These are phyloP conservation scores for Stephania yunnanensis DNA, from an alignment of 164 flowering plant species.

Conservation along the genomic window DNA sequence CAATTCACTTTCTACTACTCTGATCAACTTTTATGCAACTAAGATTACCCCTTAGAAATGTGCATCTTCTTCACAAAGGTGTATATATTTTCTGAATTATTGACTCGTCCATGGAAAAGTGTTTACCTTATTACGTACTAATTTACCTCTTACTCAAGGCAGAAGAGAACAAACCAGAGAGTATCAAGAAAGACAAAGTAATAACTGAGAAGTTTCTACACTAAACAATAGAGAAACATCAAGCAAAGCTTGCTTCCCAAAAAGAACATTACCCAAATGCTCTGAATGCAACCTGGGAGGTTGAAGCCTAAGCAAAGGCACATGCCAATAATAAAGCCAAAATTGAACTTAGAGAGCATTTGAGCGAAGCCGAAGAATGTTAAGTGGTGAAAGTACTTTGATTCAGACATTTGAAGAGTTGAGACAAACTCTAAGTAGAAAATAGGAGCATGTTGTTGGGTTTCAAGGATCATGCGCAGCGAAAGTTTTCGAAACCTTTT, in stretches of 20 bases:
- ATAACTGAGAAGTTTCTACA: conserved; percentile 88
- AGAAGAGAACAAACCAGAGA: conserved; percentile 94
- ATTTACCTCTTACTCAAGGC: conserved; percentile 35
- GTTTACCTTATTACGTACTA: not conserved
- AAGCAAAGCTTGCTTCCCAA: conserved; percentile 76
- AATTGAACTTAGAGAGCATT: conserved; percentile 79
- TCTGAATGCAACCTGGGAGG: conserved; percentile 85
- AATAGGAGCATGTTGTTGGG: conserved; percentile 70
- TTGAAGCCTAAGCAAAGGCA: conserved; percentile 91
- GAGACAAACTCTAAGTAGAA: conserved; percentile 77
- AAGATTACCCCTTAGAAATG: too few species aligned
- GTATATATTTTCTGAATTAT: not conserved
- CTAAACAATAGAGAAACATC: conserved; percentile 93
- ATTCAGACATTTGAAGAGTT: conserved; percentile 92
- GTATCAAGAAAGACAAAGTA: conserved; percentile 84
- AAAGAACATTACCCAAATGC: conserved; percentile 85
- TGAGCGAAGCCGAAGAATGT: conserved; percentile 87
- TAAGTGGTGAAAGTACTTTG: conserved; percentile 55
- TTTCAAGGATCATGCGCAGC: too few species aligned
- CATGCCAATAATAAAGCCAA: conserved; percentile 89
- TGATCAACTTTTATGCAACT: not conserved
- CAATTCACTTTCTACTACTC: not conserved
- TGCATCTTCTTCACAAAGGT: not conserved
- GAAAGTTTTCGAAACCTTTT: too few species aligned
- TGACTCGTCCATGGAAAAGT: not conserved